Conservation (phyloP, 352 stramenopile species). For the Phytophthora chlamydospora region DNA sequence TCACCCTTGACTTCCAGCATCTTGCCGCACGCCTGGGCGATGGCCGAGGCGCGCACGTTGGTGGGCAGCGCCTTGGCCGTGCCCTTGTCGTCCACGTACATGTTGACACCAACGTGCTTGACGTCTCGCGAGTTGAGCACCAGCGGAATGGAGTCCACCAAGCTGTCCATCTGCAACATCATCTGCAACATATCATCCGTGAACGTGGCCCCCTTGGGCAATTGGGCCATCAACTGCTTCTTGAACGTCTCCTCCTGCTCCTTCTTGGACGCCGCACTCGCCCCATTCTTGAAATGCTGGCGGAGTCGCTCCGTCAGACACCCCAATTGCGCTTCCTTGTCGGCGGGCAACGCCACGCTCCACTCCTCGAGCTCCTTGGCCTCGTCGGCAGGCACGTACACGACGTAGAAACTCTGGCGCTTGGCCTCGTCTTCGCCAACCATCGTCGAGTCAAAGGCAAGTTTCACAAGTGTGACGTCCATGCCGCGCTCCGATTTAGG, state of each 20-base stretch:
- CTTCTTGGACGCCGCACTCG: slow-evolving; percentile 32
- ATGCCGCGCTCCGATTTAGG: too few species aligned
- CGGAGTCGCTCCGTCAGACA: slow-evolving; percentile 86
- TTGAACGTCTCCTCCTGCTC: slow-evolving; percentile 85
- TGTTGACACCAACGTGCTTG: slow-evolving; percentile 81
- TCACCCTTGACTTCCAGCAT: slow-evolving; percentile 88
- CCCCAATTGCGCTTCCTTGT: slow-evolving; percentile 82
- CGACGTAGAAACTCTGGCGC: slow-evolving; percentile 73
- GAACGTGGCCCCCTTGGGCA: slow-evolving; percentile 67
- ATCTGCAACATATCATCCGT: slow-evolving; percentile 84
- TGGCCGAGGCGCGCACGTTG: slow-evolving; percentile 81
- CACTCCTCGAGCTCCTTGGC: slow-evolving; percentile 72
- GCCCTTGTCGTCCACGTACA: slow-evolving; percentile 92
- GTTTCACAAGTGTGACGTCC: not conserved
- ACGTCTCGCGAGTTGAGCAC: slow-evolving; percentile 80
- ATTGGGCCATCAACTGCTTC: slow-evolving; percentile 74
- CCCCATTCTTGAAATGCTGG: slow-evolving; percentile 72
- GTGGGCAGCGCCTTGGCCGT: slow-evolving; percentile 82
- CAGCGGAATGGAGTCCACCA: slow-evolving; percentile 89
- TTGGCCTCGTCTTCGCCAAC: slow-evolving; percentile 57
- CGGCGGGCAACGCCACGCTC: slow-evolving; percentile 60
- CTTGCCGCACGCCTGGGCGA: slow-evolving; percentile 81
- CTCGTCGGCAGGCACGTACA: slow-evolving; percentile 70
- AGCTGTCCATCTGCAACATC: slow-evolving; percentile 89
- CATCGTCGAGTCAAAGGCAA: slow-evolving; percentile 33